Evolutionary conservation across 108 stramenopile genomes (phyloP), one percentile per base, ranked within the genome.

Genomic region (Fragilaria crotonensis): DNA sequence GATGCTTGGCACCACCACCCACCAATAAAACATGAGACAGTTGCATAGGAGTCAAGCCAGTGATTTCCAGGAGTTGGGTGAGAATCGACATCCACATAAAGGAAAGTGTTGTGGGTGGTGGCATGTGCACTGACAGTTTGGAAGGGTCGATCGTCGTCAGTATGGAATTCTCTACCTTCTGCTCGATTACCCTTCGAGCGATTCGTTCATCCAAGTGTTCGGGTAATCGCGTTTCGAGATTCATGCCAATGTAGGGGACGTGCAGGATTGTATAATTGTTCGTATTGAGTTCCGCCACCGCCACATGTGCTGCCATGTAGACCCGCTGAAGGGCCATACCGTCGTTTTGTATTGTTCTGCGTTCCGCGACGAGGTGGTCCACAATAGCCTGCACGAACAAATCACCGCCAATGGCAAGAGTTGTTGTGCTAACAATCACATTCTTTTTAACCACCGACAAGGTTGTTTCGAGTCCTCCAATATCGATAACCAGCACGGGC

Each of bases 221-320:
- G 2, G 73, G 74, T 26, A 74, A 78, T 33, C 70, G 61, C 17
- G 72, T 73, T 30, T 48, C 25, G 20, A 70, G 7, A 50, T 77
- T 68, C 62, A 77, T 77, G 7, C 72, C 64, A 62, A 76, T 76
- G 69, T 79, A 90, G 1, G 85, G 89, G 46, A 90, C 68, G 63
- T 90, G 81, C 29, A 90, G 62, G 26, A 76, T 56, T 36, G 72
- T 59, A 29, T 77, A 60, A 21, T 74, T 69, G 30, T 83, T 76
- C 48, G 59, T 72, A 22, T 76, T 78, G 21, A 87, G 59, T 72
- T 90, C 89, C 19, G 74, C 30, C 5, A 78, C 48, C 9, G 80
- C 81, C 23, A 60, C 22, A 31, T 58, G 44, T 60, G 62, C 30
- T 73, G 67, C 62, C 62, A 29, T 4, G 67, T 63, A 29, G n/a